Base-by-base conservation (phyloP, 2,329 filamentous ascomycete species). In the Aspergillus eucalypticola region DNA sequence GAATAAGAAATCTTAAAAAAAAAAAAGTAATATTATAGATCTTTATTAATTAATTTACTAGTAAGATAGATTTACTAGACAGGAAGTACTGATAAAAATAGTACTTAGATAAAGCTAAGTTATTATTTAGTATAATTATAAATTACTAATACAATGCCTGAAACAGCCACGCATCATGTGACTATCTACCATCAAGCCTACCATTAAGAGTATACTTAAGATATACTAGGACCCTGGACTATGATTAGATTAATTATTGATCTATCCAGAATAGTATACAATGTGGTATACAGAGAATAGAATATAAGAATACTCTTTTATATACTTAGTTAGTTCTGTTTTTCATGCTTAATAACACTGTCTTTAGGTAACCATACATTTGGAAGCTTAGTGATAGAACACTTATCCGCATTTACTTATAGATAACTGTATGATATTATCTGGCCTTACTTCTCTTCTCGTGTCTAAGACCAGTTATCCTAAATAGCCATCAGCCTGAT, bases 71-170 rank as follows among this genome's bases (percentile, higher is more conserved):
- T 15, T 41, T n/a, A n/a, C 2, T 1, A 41, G 15, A 2, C 2
- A 41, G 15, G 17, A 41, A 41, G 3, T 8, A 41, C 5, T 17
- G 7, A n/a, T 41, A 41, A 41, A 1, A 7, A 1, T 4, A 41
- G 15, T 2, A 1, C 38, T 41, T 3, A 7, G 8, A 17, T 3
- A 41, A 44, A 44, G 3, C 8, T 8, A 27, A 44, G 23, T 2
- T 44, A 15, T 44, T 44, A 44, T 23, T 44, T 5, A 44, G 6
- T 19, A 44, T 15, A 19, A 44, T 44, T 11, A 1, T 1, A 19
- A 3, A 8, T 19, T 44, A 11, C 0, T 7, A 0, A 2, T n/a
- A 41, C 2, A 8, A 44, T 5, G 2, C 3, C 41, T 1, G n/a
- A 8, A 21, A 19, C 8, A 1, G 19, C 17, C 1, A 3, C 13